Conservation (phyloP, 2,329 filamentous ascomycete species). For the Microdochium trichocladiopsis region DNA sequence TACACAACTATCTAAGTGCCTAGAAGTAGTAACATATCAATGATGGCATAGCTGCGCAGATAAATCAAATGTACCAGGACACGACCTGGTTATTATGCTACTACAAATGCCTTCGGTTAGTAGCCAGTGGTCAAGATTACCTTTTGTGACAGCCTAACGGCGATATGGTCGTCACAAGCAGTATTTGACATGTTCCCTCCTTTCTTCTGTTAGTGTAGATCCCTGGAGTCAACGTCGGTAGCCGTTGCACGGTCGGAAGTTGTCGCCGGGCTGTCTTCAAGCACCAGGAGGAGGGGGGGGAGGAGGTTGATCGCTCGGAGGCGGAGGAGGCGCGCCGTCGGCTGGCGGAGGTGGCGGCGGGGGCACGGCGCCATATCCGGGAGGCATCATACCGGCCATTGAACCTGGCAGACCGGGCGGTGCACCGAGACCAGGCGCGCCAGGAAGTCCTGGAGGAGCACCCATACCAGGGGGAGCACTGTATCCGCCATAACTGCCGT, state of each 20-base stretch:
- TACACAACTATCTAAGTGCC: no score
- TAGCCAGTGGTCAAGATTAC: not conserved
- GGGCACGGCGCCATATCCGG: constrained; percentile 44
- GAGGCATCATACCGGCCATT: constrained; percentile 60
- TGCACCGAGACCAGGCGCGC: constrained; percentile 40
- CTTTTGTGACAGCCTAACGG: not conserved
- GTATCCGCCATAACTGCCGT: constrained; percentile 40
- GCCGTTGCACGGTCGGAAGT: not conserved
- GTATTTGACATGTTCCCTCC: not conserved
- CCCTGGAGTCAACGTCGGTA: not conserved
- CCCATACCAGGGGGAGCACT: constrained; percentile 46
- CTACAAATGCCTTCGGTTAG: not conserved
- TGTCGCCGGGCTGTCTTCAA: constrained; percentile 15
- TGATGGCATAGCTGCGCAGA: no score
- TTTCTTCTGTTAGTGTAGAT: not conserved
- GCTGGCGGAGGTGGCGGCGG: constrained; percentile 51
- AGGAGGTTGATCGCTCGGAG: constrained; percentile 51
- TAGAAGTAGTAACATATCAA: no score
- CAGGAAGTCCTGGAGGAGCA: constrained; percentile 35
- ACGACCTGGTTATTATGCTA: not conserved
- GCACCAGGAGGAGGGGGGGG: constrained; percentile 53
- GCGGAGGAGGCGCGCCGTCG: constrained; percentile 54
- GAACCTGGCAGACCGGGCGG: constrained; percentile 49
- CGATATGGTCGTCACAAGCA: not conserved
- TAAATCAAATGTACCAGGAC: no score